Evolutionary conservation across 1,284 basidiomycete genomes (phyloP).

Genomic region (Tilletia walkeri): DNA sequence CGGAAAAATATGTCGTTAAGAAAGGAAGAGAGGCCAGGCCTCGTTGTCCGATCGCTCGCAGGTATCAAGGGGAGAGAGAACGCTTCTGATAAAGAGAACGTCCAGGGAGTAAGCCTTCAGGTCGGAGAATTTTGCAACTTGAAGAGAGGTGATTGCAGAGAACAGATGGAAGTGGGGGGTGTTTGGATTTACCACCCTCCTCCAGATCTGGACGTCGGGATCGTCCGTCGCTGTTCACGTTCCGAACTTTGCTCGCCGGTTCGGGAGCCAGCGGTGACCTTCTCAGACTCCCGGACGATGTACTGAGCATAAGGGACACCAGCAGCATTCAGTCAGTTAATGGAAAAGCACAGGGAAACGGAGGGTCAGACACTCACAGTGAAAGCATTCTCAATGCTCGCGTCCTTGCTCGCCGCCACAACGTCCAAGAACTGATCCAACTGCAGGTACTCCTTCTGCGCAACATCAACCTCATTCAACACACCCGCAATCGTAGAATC

Average conservation of each 20-base stretch:
- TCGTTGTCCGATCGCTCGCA: too few species aligned
- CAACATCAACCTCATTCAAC: constrained; percentile 45
- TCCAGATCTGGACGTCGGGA: constrained; percentile 47
- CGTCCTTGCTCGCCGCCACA: constrained; percentile 47
- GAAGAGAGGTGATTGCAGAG: too few species aligned
- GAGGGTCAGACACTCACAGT: constrained; percentile 21
- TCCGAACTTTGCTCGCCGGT: constrained; percentile 39
- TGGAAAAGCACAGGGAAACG: not conserved
- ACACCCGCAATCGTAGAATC: constrained; percentile 42
- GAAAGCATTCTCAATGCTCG: constrained; percentile 42
- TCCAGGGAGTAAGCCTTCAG: too few species aligned
- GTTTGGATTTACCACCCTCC: constrained; percentile 40
- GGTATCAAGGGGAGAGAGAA: too few species aligned
- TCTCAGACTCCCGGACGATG: constrained; percentile 43
- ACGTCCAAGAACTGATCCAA: constrained; percentile 51
- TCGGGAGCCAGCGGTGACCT: constrained; percentile 37
- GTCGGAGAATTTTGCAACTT: too few species aligned
- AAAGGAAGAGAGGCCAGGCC: too few species aligned
- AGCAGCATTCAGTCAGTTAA: not conserved
- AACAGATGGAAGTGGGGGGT: too few species aligned
- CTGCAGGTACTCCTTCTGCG: constrained; percentile 42
- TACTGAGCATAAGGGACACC: constrained; percentile 17
- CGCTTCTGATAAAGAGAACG: too few species aligned
- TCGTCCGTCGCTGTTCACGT: constrained; percentile 43
- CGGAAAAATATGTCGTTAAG: too few species aligned